A percentile compares a stretch with the other conserved stretches of the same genome.
These are phyloP conservation scores for Teratosphaeriaceae sp. DNA, from an alignment of 2,329 filamentous ascomycete genomes.

Conservation along the genomic window DNA sequence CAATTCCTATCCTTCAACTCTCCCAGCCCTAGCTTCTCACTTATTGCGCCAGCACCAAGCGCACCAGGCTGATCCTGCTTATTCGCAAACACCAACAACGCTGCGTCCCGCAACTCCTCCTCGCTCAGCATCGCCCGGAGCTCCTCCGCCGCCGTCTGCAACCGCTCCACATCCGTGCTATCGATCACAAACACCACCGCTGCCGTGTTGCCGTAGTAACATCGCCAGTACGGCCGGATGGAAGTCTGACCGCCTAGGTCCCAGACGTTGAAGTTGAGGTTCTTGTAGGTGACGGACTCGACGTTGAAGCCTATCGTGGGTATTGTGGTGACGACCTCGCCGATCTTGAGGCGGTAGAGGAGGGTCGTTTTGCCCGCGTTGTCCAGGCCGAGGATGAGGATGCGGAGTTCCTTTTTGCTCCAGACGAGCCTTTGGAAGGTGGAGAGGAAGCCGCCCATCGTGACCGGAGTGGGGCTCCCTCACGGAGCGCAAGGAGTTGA, in stretches of 20 bases:
- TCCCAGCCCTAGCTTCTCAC: slow-evolving; percentile 81
- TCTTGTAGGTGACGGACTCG: slow-evolving; percentile 96
- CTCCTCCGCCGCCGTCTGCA: slow-evolving; percentile 90
- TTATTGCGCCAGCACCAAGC: slow-evolving; percentile 94
- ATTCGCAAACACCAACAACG: slow-evolving; percentile 92
- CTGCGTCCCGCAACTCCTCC: slow-evolving; percentile 89
- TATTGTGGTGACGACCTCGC: slow-evolving; percentile 98
- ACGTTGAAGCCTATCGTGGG: slow-evolving; percentile 99
- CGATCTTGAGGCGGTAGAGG: slow-evolving; percentile 91
- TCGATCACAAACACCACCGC: slow-evolving; percentile 99
- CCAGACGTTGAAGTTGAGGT: slow-evolving; percentile 99
- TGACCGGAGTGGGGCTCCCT: slow-evolving; percentile 9
- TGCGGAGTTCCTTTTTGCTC: slow-evolving; percentile 96
- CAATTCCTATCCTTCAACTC: slow-evolving; percentile 95
- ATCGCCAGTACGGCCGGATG: slow-evolving; percentile 97
- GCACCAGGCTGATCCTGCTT: slow-evolving; percentile 98
- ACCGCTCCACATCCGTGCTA: slow-evolving; percentile 91
- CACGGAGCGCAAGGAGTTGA: not conserved
- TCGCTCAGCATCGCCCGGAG: slow-evolving; percentile 93
- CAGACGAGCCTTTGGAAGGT: slow-evolving; percentile 66
- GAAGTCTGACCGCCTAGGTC: slow-evolving; percentile 97
- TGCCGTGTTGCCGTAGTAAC: slow-evolving; percentile 98
- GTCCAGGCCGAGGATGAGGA: slow-evolving; percentile 67
- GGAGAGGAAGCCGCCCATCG: slow-evolving; percentile 52
- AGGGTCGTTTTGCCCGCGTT: slow-evolving; percentile 98